phyloP scores from a whole-genome alignment of 2,329 filamentous ascomycete species.

The Fusarium liriodendri region DNA sequence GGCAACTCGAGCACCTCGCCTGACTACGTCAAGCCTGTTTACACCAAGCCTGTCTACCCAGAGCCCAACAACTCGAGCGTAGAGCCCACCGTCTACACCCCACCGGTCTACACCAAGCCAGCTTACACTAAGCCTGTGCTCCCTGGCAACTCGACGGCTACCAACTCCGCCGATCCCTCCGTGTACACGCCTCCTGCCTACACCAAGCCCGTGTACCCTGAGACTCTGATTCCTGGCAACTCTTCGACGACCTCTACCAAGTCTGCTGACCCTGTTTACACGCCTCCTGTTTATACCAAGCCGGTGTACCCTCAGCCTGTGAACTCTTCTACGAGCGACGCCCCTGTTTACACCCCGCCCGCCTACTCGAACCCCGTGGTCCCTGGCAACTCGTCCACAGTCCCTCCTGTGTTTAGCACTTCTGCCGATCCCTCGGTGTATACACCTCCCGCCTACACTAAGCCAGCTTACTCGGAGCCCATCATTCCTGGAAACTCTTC shows the following conservation, averaged over 20 bases:
- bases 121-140: slow-evolving; percentile 5
- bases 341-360: slow-evolving; percentile 3
- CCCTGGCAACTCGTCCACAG: background rate
- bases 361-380: background rate
- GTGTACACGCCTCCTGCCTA: slow-evolving; percentile 22
- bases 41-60: slow-evolving; percentile 11
- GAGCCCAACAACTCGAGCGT: background rate
- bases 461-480: background rate
- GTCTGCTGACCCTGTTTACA: slow-evolving; percentile 3
- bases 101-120: background rate
- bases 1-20: background rate
- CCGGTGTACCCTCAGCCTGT: background rate
- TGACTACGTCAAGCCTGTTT: background rate
- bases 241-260: background rate
- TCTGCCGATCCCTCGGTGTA: background rate
- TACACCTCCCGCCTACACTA: background rate
- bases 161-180: slow-evolving; percentile 16
- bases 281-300: slow-evolving; percentile 25
- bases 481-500: background rate
- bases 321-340: slow-evolving; percentile 15
- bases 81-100: background rate
- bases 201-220: slow-evolving; percentile 9
- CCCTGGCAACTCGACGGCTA: slow-evolving; percentile 18
- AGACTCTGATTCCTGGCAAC: slow-evolving; percentile 4
- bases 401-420: background rate